A percentile compares a stretch with the other conserved stretches of the same genome.
Evolutionary conservation across 148 eudicot species (phyloP).

Genomic region (Rhododendron williamsianum): DNA sequence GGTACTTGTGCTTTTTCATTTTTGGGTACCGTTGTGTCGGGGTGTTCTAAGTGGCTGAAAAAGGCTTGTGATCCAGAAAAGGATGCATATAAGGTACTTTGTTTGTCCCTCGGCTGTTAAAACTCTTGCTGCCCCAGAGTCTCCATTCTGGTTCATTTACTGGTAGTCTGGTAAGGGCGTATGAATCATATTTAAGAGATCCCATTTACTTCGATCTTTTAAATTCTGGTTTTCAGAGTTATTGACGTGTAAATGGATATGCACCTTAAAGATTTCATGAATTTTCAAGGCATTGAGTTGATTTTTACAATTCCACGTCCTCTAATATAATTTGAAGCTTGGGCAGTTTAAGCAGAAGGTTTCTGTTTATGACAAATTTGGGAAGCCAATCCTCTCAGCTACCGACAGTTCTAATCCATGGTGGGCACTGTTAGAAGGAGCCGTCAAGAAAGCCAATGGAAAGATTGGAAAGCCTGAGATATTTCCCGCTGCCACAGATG

Average conservation of each 20-base stretch:
- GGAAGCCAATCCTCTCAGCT: constrained; percentile 63
- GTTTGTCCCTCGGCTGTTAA: neutral
- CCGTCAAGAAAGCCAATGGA: constrained; percentile 56
- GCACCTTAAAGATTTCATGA: neutral
- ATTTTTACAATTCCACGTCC: neutral
- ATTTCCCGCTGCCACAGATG: constrained; percentile 94
- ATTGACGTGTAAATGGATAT: neutral
- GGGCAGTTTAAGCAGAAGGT: constrained; percentile 81
- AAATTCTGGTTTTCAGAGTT: neutral
- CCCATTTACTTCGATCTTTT: neutral
- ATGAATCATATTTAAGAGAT: neutral
- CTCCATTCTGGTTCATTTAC: neutral
- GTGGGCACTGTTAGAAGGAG: constrained; percentile 80
- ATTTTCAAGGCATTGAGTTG: neutral
- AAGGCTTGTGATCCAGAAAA: neutral
- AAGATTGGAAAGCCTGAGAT: constrained; percentile 78
- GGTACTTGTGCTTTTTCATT: neutral
- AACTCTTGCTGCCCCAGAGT: neutral
- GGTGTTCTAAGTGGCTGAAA: neutral
- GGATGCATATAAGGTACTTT: neutral
- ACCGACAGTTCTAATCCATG: constrained; percentile 77
- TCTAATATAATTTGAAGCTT: constrained; percentile 25
- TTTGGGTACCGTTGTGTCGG: neutral
- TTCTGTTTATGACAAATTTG: constrained; percentile 48
- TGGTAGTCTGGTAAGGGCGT: neutral